phyloP scores from a whole-genome alignment of 2,329 filamentous ascomycete species.

The Elsinoe perseae region DNA sequence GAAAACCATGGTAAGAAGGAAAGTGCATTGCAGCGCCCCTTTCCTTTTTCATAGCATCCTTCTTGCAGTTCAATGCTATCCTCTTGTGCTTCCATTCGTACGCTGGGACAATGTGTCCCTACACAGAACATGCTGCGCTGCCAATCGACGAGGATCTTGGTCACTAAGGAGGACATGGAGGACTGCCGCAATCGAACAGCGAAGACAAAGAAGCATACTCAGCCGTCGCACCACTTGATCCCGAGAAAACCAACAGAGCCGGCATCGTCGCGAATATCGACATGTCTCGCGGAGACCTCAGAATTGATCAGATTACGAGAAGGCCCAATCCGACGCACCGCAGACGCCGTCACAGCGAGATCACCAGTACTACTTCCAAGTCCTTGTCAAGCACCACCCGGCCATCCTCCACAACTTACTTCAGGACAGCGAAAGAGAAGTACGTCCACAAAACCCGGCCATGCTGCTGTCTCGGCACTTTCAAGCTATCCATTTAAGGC shows the following conservation, averaged over 20 bases:
- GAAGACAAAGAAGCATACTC: not conserved
- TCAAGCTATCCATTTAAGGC: not conserved
- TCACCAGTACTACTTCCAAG: not conserved
- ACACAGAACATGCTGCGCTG: constrained; percentile 25
- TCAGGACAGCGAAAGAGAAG: not conserved
- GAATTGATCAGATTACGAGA: too few relatives aligned
- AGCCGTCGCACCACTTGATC: not conserved
- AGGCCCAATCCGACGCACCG: not conserved
- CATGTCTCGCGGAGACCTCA: too few relatives aligned
- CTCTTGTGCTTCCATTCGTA: not conserved
- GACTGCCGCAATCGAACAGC: constrained; percentile 23
- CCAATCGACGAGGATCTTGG: constrained; percentile 24
- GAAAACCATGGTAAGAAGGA: too few relatives aligned
- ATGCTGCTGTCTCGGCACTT: not conserved
- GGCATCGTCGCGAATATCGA: not conserved
- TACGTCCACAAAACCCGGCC: not conserved
- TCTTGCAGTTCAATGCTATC: not conserved
- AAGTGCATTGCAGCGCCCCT: not conserved
- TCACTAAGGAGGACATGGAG: constrained; percentile 25
- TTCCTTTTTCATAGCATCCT: not conserved
- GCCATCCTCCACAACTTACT: too few relatives aligned
- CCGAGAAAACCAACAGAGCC: not conserved
- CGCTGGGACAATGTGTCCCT: not conserved
- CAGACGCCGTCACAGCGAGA: not conserved
- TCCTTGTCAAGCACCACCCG: not conserved